These are phyloP conservation scores for Septoria petroselini DNA, from an alignment of 2,329 filamentous ascomycete genomes.

Conservation along the genomic window DNA sequence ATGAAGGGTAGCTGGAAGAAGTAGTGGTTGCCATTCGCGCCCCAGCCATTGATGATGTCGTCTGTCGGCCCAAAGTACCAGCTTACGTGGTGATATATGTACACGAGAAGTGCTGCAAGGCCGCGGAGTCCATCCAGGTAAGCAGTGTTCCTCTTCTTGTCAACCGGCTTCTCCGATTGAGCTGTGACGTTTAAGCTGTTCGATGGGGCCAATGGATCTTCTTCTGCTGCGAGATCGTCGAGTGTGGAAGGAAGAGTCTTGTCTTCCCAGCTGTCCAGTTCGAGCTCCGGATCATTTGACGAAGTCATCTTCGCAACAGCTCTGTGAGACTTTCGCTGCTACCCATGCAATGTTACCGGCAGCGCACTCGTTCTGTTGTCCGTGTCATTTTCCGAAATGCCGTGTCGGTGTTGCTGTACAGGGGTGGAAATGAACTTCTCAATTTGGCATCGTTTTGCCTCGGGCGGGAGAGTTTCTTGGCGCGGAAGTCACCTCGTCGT, in stretches of 20 bases:
- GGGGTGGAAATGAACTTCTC: constrained; percentile 4
- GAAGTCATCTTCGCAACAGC: neutral
- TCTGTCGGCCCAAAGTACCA: constrained; percentile 43
- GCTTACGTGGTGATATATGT: constrained; percentile 56
- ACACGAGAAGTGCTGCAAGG: constrained; percentile 63
- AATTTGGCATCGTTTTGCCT: constrained; percentile 1
- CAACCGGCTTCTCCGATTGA: neutral
- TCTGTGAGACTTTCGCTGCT: neutral
- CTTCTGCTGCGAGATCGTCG: constrained; percentile 9
- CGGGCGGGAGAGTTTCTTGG: constrained; percentile 3
- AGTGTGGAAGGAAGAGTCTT: constrained; percentile 7
- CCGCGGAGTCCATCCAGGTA: constrained; percentile 64
- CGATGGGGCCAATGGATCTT: constrained; percentile 11
- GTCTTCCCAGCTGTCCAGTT: constrained; percentile 11
- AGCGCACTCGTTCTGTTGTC: constrained; percentile 1
- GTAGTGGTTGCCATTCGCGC: constrained; percentile 45
- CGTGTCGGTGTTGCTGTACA: neutral
- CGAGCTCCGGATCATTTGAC: neutral
- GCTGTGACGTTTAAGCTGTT: constrained; percentile 1
- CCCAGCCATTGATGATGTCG: constrained; percentile 36
- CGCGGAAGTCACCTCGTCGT: neutral
- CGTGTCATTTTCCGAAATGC: neutral
- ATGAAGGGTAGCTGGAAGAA: constrained; percentile 54
- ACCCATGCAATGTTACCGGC: neutral
- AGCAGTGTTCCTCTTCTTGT: constrained; percentile 12